Conservation (phyloP, 23 red algal genomes). For the Gracilariopsis chorda region DNA sequence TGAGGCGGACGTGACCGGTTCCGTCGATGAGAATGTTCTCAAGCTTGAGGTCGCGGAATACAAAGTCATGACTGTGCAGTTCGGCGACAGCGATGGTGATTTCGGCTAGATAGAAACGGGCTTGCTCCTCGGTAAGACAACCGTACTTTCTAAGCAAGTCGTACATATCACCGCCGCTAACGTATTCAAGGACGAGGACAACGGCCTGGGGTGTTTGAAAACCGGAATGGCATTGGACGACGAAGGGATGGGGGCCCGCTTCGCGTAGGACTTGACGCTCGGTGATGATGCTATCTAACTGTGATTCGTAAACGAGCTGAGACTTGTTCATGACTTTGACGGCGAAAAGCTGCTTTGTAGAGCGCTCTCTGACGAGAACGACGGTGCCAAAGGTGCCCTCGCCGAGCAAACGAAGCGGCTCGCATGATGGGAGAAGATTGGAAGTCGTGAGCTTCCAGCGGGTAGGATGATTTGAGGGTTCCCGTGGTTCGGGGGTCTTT, state of each 20-base stretch:
- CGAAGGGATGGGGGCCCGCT: slow-evolving; percentile 93
- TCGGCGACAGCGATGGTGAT: slow-evolving; percentile 71
- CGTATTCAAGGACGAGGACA: slow-evolving; percentile 95
- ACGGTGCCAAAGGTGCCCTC: slow-evolving; percentile 91
- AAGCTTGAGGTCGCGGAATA: slow-evolving; percentile 95
- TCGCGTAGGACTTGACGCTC: slow-evolving; percentile 85
- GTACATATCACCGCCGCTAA: slow-evolving; percentile 92
- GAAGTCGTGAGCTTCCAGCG: slow-evolving; percentile 10
- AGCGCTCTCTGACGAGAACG: slow-evolving; percentile 81
- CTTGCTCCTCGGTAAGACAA: slow-evolving; percentile 62
- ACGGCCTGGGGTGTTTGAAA: slow-evolving; percentile 78
- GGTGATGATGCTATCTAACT: slow-evolving; percentile 67
- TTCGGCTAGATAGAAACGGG: slow-evolving; percentile 85
- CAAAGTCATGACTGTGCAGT: slow-evolving; percentile 81
- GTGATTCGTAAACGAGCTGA: slow-evolving; percentile 61
- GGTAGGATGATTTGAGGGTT: neutral
- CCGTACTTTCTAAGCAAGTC: slow-evolving; percentile 76
- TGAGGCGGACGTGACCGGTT: slow-evolving; percentile 88
- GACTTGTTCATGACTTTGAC: slow-evolving; percentile 89
- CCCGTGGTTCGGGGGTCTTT: neutral
- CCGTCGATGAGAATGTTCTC: slow-evolving; percentile 98
- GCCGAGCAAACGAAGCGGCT: slow-evolving; percentile 79
- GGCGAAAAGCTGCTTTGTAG: slow-evolving; percentile 78
- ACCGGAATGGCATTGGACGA: slow-evolving; percentile 80
- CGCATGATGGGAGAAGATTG: slow-evolving; percentile 68